These are phyloP conservation scores for Moesziomyces aphidis DNA, from an alignment of 1,284 basidiomycete genomes.

Conservation along the genomic window DNA sequence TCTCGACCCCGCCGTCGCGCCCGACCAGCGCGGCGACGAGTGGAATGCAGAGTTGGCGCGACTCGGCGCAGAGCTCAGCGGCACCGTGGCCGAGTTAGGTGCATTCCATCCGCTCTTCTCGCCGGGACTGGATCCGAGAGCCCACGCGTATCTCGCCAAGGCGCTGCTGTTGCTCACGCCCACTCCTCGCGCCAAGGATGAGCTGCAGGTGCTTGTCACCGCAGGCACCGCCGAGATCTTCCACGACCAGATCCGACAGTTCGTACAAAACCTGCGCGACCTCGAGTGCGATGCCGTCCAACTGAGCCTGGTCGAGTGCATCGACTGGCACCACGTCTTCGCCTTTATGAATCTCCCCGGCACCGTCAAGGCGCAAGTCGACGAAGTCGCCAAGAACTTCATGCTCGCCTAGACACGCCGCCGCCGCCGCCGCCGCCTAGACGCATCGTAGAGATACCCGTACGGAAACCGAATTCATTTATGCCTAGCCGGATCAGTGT, in stretches of 20 bases:
- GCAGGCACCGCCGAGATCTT: constrained; percentile 28
- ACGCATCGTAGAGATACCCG: too few species aligned
- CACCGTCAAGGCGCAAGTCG: constrained; percentile 24
- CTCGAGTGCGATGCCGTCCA: constrained; percentile 7
- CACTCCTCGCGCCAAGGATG: background rate
- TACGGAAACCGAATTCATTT: too few species aligned
- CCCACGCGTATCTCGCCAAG: constrained; percentile 26
- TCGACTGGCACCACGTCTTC: constrained; percentile 40
- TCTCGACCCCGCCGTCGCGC: constrained; percentile 4
- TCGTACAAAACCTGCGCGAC: constrained; percentile 14
- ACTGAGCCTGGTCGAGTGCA: constrained; percentile 27
- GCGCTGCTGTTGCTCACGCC: constrained; percentile 12
- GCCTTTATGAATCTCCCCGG: constrained; percentile 33
- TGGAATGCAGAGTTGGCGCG: background rate
- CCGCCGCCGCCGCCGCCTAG: too few species aligned
- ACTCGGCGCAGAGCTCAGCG: constrained; percentile 17
- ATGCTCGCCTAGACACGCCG: constrained; percentile 14
- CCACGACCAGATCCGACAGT: constrained; percentile 20
- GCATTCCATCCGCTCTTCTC: constrained; percentile 38
- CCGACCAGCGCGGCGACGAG: background rate
- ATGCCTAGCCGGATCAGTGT: too few species aligned
- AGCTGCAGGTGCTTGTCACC: constrained; percentile 22
- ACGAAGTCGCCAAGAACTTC: constrained; percentile 34
- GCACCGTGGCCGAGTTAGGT: constrained; percentile 21
- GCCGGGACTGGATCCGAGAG: constrained; percentile 6